Evolutionary conservation across 2,329 filamentous ascomycete species (phyloP), one percentile per base, ranked within the genome.

Genomic region (Aspergillus sp.): DNA sequence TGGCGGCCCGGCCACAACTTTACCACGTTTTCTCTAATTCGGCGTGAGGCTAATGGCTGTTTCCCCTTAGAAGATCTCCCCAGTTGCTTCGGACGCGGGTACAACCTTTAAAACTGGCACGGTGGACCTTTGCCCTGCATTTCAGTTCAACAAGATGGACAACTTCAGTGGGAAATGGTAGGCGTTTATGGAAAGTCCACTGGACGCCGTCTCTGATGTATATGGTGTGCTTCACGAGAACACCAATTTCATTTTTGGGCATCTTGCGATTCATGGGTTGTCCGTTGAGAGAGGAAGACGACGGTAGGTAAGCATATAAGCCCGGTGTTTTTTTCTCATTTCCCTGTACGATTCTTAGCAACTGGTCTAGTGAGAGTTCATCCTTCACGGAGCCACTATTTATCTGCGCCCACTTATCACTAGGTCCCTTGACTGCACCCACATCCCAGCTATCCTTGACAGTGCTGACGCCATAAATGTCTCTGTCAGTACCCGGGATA

Each of bases 261-360:
- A 31, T 31, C 9, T 31, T 8, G 27, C 27, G 27, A 31, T 48
- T 39, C 11, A 17, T 37, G 19, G 39, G 37, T 17, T 45, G 19
- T n/a, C 40, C 44, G 14, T 52, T 35, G 12, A 47, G 41, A 1
- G 64, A 1, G 64, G 60, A n/a, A 63, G 21, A 6, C 65, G 66
- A 12, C 62, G 62, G 40, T 68, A 72, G 3, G 57, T 54, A 48
- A 68, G 60, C 6, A 69, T 40, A 40, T 64, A 65, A 15, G 58
- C 56, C 24, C 58, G 17, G 21, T 59, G 12, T 11, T 17, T 17
- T 17, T 7, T 37, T 37, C 14, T 37, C 2, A 3, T 37, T 21
- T 1, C 21, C 35, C 3, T 47, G 6, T 19, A 40, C 21, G 19
- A 17, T 40, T 2, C 17, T 23, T 35, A 59, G 33, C 15, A 57